Base-by-base conservation (phyloP, 148 eudicot species). In the Rhododendron ovatum region DNA sequence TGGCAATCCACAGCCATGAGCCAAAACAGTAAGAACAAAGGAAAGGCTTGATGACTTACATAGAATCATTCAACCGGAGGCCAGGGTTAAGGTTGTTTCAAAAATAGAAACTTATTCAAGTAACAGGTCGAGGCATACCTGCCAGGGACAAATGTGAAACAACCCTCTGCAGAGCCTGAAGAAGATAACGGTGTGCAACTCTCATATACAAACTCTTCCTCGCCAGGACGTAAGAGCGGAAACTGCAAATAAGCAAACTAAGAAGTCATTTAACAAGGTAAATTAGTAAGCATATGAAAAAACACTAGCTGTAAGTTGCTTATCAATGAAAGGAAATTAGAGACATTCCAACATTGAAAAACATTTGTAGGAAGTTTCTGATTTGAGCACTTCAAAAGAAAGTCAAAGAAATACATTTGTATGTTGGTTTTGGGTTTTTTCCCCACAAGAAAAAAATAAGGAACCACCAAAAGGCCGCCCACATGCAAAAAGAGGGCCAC, bases 91-190 rank as follows among this genome's bases (percentile, higher is more conserved):
- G 28, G 48, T 26, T 20, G 48, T 24, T 84, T 33, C 10, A 9
- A 43, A 39, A 43, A 22, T 39, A n/a, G 2, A 55, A 35, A 28
- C 11, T 15, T 12, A 79, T 10, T 14, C 15, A 45, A 76, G 78
- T 26, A 10, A 83, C 24, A 53, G 18, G 41, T 37, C 1, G 35
- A 20, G 50, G 24, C 17, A 67, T 91, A 96, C 99, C 98, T 97
- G 84, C 98, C 99, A 69, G 99, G 98, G 71, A 95, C 90, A 85
- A 93, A 94, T 47, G 93, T 95, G 83, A 97, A 97, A 78, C 90
- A 92, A 83, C 99, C 99, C 88, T 97, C 99, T n/a, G 93, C 86
- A 78, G 98, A 97, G 28, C 98, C 99, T 75, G 85, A 67, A 39
- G 86, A 43, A 73, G 86, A 83, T 74, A 89, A 87, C 84, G 82